Conservation (phyloP, 768 basidiomycete genomes). For the Tylopilus plumbeoviolaceoides region DNA sequence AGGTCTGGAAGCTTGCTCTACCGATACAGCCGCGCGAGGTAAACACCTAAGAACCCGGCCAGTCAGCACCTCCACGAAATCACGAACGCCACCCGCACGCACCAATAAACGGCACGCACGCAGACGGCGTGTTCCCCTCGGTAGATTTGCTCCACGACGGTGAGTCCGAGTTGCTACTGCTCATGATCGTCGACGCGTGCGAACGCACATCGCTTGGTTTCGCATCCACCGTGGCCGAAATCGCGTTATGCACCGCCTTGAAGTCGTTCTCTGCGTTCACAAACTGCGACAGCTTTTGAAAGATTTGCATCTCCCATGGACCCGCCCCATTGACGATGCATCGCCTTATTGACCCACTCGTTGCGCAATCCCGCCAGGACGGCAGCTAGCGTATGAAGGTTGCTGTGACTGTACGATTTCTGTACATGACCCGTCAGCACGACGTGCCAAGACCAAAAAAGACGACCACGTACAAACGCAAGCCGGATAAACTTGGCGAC, state of each 20-base stretch:
- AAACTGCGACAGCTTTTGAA: constrained; percentile 67
- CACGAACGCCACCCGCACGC: constrained; percentile 17
- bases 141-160: constrained; percentile 35
- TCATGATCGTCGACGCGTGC: constrained; percentile 51
- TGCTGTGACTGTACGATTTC: constrained; percentile 78
- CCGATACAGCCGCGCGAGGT: constrained; percentile 66
- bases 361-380: constrained; percentile 73
- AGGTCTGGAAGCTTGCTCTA: constrained; percentile 70
- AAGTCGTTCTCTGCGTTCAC: constrained; percentile 65
- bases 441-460: not conserved
- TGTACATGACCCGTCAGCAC: constrained; percentile 27
- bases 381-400: constrained; percentile 75
- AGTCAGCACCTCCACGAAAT: not conserved
- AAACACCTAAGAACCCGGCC: constrained; percentile 50
- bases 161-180: constrained; percentile 41
- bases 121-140: constrained; percentile 43
- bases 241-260: constrained; percentile 63
- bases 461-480: constrained; percentile 60
- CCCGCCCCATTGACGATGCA: constrained; percentile 69
- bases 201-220: constrained; percentile 55
- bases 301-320: constrained; percentile 67
- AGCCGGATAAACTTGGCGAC: constrained; percentile 80
- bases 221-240: constrained; percentile 60
- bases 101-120: constrained; percentile 86
- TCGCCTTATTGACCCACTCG: constrained; percentile 62